A percentile compares a stretch with the other conserved stretches of the same genome.
These are phyloP conservation scores for Phytophthora sojae DNA, from an alignment of 352 stramenopile genomes.

Conservation along the genomic window DNA sequence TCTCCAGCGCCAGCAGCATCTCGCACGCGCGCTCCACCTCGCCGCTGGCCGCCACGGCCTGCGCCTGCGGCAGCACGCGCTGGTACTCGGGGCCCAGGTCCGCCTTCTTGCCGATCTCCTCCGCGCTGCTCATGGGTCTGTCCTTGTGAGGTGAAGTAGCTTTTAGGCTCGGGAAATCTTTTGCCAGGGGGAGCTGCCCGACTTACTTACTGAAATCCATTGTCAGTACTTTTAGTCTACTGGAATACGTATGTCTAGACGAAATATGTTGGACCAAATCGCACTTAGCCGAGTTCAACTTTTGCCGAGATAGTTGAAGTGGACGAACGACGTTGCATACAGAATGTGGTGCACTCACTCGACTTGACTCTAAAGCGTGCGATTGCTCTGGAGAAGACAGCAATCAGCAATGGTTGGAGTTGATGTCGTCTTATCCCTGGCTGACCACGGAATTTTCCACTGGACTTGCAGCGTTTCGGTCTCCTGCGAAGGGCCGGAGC, in stretches of 20 bases:
- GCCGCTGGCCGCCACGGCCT: slow-evolving; percentile 67
- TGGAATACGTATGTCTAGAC: too few relatives aligned
- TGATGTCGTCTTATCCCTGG: neutral
- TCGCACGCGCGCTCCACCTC: slow-evolving; percentile 87
- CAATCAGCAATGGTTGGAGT: slow-evolving; percentile 1
- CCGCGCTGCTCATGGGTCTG: slow-evolving; percentile 56
- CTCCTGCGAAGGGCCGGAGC: slow-evolving; percentile 9
- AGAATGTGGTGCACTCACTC: neutral
- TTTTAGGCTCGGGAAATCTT: neutral
- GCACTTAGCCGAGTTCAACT: neutral
- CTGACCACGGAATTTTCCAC: slow-evolving; percentile 11
- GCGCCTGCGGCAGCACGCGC: slow-evolving; percentile 71
- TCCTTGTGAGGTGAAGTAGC: neutral
- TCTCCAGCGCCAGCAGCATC: slow-evolving; percentile 87
- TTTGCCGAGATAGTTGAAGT: neutral
- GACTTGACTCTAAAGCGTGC: too few relatives aligned
- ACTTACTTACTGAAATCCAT: too few relatives aligned
- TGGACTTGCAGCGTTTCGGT: slow-evolving; percentile 21
- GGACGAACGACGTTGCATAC: neutral
- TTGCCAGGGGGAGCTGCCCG: neutral
- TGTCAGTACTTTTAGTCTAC: too few relatives aligned
- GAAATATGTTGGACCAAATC: neutral
- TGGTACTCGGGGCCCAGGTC: slow-evolving; percentile 72
- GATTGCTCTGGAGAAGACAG: neutral
- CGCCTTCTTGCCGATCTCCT: slow-evolving; percentile 86